These are phyloP conservation scores for Spathaspora sp. DNA, from an alignment of 1,139 yeast genomes.

Conservation along the genomic window DNA sequence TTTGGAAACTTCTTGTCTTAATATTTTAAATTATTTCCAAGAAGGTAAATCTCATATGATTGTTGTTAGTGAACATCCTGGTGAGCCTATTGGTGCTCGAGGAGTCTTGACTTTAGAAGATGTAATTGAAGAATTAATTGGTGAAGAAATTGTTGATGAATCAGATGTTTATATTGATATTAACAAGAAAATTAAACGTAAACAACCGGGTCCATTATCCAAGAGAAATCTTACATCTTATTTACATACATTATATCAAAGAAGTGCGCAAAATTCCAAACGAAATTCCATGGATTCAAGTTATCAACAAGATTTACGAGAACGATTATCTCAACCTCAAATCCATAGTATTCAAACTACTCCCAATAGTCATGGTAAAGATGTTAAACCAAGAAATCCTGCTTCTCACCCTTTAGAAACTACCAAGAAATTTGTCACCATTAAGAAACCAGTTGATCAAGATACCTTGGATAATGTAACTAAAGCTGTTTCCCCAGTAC, in stretches of 20 bases:
- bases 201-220: conserved; percentile 81
- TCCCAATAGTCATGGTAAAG: conserved; percentile 13
- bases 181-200: conserved; percentile 79
- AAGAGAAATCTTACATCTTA: conserved; percentile 70
- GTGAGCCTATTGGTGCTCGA: conserved; percentile 80
- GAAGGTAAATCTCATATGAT: conserved; percentile 99
- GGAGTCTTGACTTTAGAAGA: conserved; percentile 95
- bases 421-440: conserved; percentile 65
- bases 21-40: conserved; percentile 92
- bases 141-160: conserved; percentile 97
- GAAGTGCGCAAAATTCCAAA: conserved; percentile 34
- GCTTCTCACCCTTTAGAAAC: conserved; percentile 84
- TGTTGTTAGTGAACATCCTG: conserved; percentile 83
- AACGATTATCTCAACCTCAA: conserved; percentile 1
- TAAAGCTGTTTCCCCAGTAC: conserved; percentile 15
- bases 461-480: conserved; percentile 26
- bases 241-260: conserved; percentile 57
- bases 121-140: conserved; percentile 94
- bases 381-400: conserved; percentile 61
- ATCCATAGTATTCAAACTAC: conserved; percentile 1
- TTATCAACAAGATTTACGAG: neutral
- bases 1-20: conserved; percentile 87
- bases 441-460: conserved; percentile 50
- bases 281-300: conserved; percentile 37
- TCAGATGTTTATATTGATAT: conserved; percentile 94